Evolutionary conservation across 2,329 filamentous ascomycete species (phyloP), one percentile per base, ranked within the genome.

Genomic region (Xylariomycetidae sp.): DNA sequence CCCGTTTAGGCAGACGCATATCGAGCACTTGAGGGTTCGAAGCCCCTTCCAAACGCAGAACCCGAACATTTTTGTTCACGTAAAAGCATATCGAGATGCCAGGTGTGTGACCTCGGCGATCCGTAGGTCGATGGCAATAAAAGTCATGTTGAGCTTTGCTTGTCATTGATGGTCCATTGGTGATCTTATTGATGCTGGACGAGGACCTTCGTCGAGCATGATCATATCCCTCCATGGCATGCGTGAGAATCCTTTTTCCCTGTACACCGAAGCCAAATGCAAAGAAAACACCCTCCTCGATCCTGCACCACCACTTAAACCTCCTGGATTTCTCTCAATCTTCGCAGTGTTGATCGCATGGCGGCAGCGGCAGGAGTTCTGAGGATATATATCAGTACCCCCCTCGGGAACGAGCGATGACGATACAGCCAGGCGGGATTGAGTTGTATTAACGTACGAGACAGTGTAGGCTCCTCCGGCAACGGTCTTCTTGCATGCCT

Each of bases 271-370:
- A 52, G 45, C 49, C 44, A 53, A 53, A 50, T 46, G 46, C 44
- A 48, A 46, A 50, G 44, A 45, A 42, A 41, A 41, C 37, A 42
- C 29, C 42, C 41, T 34, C 44, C 37, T 31, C 46, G 45, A 49
- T 44, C 50, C 44, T 49, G 51, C 59, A 57, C 66, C 75, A 8
- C 20, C 20, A 8, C 20, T 23, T 86, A 90, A 72, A 94, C 87
- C 81, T 95, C 89, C 64, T 86, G 86, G 74, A 95, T 94, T 75
- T 96, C 89, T 67, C 89, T 85, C 74, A 96, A 79, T 81, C 89
- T 85, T 74, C 89, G 86, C 72, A 96, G 88, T 59, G 89, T 96
- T 57, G 89, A 96, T 71, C 89, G 82, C 71, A 89, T 94, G 59
- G 89, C 88, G 59, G 88, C 88, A 51, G 89, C 89, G 59, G 89